Base-by-base conservation (phyloP, 2,329 filamentous ascomycete genomes). In the Botrytis medusae region DNA sequence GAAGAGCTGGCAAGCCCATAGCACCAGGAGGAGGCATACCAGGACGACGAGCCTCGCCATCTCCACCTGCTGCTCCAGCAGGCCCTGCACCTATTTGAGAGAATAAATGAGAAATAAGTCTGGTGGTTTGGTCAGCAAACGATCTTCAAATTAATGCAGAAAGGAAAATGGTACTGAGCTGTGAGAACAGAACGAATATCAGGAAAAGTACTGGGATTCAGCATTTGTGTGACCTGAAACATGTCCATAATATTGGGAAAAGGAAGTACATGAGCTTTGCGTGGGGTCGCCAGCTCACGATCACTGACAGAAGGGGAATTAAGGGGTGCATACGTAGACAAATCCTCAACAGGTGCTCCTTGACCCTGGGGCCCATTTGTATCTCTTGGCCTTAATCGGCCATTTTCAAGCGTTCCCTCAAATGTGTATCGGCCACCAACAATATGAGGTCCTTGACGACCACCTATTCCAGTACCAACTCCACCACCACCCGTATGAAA, bases 1-100 rank as follows among this genome's bases (percentile, higher is more conserved):
- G 81, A 8, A 91, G 82, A n/a, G 87, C 85, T 48, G 86, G 85
- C 7, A 90, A 79, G 46, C 84, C 83, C 25, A 79, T 77, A 22
- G 80, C 79, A 29, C 84, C 83, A 12, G 65, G 42, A n/a, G 79
- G 77, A 20, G 80, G 79, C 40, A 87, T 78, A 25, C 81, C 80
- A 46, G 75, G 69, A 76, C 74, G 79, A 40, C 77, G 75, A 7
- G 75, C 77, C 44, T 76, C 75, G 40, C 69, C 75, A 44, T 64
- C 73, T 59, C 69, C 75, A 63, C 72, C 79, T 75, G 72, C 73
- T 25, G 48, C 25, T 6, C 54, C 63, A 32, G 34, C 64, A 22
- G 72, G 65, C 18, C 20, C 67, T 16, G 65, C 44, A 34, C 68
- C 72, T 54, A 78, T 77, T 40, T 75, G 74, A 40, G 75, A 76